Conservation (phyloP, 805 yeast species). For the Teunomyces panamensis region DNA sequence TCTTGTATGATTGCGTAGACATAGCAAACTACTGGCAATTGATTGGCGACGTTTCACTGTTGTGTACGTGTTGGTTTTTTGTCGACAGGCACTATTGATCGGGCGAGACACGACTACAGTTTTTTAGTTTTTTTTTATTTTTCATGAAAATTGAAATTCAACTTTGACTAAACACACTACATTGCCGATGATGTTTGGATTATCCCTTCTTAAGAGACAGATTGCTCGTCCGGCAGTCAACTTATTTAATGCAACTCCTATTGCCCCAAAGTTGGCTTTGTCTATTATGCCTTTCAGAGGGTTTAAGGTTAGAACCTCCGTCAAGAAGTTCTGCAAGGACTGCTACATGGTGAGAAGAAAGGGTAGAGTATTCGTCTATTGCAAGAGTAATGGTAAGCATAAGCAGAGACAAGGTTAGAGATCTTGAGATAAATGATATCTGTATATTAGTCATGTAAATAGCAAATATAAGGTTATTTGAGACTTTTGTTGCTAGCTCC, state of each 20-base stretch:
- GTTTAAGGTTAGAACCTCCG: conserved; percentile 89
- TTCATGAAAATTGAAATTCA: not conserved
- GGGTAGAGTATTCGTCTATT: conserved; percentile 89
- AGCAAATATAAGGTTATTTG: conserved; percentile 1
- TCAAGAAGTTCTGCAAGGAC: conserved; percentile 88
- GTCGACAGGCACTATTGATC: conserved; percentile 3
- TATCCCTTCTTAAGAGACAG: conserved; percentile 16
- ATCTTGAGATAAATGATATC: not conserved
- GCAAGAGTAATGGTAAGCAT: conserved; percentile 90
- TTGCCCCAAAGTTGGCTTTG: conserved; percentile 11
- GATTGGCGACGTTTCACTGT: conserved; percentile 4
- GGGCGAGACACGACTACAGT: not conserved
- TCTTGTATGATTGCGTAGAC: conserved; percentile 84
- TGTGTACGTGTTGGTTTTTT: conserved; percentile 9
- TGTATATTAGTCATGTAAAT: conserved; percentile 4
- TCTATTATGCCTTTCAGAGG: conserved; percentile 11
- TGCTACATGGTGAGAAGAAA: conserved; percentile 91
- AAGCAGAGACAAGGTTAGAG: conserved; percentile 83
- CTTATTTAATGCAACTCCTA: conserved; percentile 4
- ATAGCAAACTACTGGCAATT: conserved; percentile 29
- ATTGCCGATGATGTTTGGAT: conserved; percentile 14
- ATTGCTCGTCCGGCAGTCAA: conserved; percentile 10
- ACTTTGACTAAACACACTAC: not conserved
- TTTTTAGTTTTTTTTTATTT: not conserved
- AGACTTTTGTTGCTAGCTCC: not conserved